Evolutionary conservation across 495 filamentous ascomycete species (phyloP).

Genomic region (Aspergillus affinis): DNA sequence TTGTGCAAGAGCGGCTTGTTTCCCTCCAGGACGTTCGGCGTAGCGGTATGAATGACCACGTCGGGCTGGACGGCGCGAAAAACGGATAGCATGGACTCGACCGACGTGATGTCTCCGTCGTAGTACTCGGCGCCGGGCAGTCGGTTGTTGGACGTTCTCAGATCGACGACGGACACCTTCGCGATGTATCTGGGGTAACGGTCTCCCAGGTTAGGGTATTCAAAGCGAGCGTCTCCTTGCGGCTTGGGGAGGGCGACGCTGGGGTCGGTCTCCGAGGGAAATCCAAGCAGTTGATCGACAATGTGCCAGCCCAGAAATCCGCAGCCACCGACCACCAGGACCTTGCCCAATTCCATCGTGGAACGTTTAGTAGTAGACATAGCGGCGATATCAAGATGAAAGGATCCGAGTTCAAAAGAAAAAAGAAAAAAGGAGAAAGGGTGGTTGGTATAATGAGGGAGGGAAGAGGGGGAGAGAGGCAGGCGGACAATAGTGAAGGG

Average conservation of each 20-base stretch:
- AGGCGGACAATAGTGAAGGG: background rate
- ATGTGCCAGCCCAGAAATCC: conserved; percentile 61
- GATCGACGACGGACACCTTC: conserved; percentile 80
- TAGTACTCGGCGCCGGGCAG: conserved; percentile 73
- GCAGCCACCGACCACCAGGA: conserved; percentile 58
- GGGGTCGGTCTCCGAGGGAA: conserved; percentile 49
- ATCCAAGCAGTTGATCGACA: conserved; percentile 55
- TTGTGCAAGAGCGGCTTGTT: conserved; percentile 51
- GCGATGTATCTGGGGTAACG: conserved; percentile 47
- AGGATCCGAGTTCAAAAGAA: conserved; percentile 3
- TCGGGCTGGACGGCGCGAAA: conserved; percentile 74
- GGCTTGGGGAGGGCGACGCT: conserved; percentile 42
- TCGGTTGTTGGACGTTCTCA: conserved; percentile 74
- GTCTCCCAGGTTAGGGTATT: conserved; percentile 38
- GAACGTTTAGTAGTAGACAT: conserved; percentile 37
- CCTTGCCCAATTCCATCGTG: conserved; percentile 44
- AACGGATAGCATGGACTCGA: conserved; percentile 59
- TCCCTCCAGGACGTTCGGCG: conserved; percentile 58
- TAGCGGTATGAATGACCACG: conserved; percentile 94
- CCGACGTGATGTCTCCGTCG: conserved; percentile 83
- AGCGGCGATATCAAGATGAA: conserved; percentile 9
- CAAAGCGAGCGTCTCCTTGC: conserved; percentile 39
- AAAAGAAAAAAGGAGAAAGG: conserved; percentile 19
- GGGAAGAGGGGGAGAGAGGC: background rate
- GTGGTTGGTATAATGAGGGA: conserved; percentile 3